Evolutionary conservation across 306 rosid genomes (phyloP).

Genomic region (Ochetophila trinervis): DNA sequence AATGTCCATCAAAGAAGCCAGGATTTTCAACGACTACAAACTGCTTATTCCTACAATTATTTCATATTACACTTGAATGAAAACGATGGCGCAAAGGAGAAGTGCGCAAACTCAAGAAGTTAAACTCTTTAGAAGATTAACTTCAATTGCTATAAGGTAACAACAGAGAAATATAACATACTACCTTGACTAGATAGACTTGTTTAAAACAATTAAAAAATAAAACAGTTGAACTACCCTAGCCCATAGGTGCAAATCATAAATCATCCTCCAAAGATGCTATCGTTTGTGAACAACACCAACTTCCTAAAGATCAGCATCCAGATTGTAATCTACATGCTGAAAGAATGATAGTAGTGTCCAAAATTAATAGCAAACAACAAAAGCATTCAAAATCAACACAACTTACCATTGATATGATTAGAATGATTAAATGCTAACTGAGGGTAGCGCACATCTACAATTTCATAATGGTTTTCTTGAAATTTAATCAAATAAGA

Average conservation of each 20-base stretch:
- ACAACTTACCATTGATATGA: constrained; percentile 70
- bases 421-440: constrained; percentile 56
- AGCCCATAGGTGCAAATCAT: constrained; percentile 91
- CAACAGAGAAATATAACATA: constrained; percentile 4
- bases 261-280: constrained; percentile 96
- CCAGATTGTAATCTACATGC: constrained; percentile 21
- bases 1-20: constrained; percentile 82
- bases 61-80: constrained; percentile 23
- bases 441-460: constrained; percentile 89
- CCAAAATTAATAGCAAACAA: background rate
- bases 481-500: constrained; percentile 43
- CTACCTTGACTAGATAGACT: constrained; percentile 1
- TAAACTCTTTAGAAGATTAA: background rate
- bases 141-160: background rate
- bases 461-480: constrained; percentile 94
- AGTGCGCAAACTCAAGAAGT: background rate
- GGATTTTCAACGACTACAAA: constrained; percentile 96
- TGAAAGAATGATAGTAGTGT: constrained; percentile 1
- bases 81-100: background rate
- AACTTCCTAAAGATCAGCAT: constrained; percentile 67
- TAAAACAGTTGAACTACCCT: constrained; percentile 51
- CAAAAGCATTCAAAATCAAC: constrained; percentile 20
- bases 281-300: constrained; percentile 96
- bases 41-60: constrained; percentile 62
- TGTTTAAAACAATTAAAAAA: background rate